Evolutionary conservation across 805 yeast species (phyloP).

Genomic region (Cyberlindnera euphorbiiphila): DNA sequence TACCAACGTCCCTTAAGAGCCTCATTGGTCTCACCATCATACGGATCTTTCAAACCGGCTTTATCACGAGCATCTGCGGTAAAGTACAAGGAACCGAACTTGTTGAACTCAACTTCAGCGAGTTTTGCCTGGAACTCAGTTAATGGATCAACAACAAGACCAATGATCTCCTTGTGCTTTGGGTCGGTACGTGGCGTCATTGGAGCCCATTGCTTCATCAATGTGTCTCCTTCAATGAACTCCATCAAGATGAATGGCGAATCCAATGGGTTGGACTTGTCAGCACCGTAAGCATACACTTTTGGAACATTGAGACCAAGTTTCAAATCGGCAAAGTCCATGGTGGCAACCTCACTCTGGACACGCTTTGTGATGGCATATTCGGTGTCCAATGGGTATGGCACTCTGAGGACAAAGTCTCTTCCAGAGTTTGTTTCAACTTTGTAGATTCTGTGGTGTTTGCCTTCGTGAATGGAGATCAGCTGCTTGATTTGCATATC

Average conservation of each 20-base stretch:
- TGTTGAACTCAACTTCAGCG: constrained; percentile 56
- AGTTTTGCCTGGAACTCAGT: constrained; percentile 60
- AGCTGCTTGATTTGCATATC: constrained; percentile 59
- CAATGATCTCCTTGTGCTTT: constrained; percentile 46
- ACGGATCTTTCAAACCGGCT: constrained; percentile 36
- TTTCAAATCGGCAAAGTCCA: constrained; percentile 72
- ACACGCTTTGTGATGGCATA: constrained; percentile 61
- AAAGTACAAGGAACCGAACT: constrained; percentile 81
- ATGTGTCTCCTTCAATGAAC: constrained; percentile 67
- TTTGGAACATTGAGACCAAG: constrained; percentile 69
- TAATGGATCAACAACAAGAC: constrained; percentile 65
- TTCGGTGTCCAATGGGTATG: constrained; percentile 72
- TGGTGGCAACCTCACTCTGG: constrained; percentile 89
- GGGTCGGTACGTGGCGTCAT: constrained; percentile 56
- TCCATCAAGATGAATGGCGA: constrained; percentile 83
- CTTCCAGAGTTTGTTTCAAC: constrained; percentile 59
- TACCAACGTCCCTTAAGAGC: constrained; percentile 67
- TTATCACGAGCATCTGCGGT: constrained; percentile 52
- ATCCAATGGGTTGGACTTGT: constrained; percentile 56
- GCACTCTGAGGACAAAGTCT: constrained; percentile 74
- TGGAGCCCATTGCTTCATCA: constrained; percentile 93
- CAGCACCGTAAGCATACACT: constrained; percentile 62
- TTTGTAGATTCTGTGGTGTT: constrained; percentile 85
- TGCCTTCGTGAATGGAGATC: constrained; percentile 88
- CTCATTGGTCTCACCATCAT: constrained; percentile 57